Evolutionary conservation across 202 grass and related monocot species (phyloP).

Genomic region (Brachypodium distachyon): DNA sequence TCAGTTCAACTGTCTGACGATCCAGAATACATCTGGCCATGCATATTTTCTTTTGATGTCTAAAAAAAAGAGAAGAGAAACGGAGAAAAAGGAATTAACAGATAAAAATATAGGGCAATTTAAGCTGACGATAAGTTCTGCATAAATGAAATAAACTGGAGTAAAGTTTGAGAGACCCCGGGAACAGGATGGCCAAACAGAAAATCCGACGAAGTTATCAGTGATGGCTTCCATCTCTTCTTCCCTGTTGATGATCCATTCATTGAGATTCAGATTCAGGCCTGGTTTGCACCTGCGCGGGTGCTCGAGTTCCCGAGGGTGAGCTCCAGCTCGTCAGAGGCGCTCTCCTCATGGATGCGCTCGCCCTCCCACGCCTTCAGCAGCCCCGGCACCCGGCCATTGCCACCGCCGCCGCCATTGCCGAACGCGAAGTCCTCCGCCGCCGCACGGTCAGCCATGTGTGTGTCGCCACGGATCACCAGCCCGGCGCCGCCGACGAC

Average conservation of each 20-base stretch:
- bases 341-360: conserved; percentile 29
- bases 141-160: conserved; percentile 7
- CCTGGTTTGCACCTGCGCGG: conserved; percentile 21
- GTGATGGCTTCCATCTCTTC: not conserved
- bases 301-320: conserved; percentile 55
- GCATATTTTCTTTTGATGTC: conserved; percentile 3
- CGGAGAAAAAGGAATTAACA: not conserved
- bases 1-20: not conserved
- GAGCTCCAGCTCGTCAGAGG: conserved; percentile 56
- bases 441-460: conserved; percentile 12
- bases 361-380: conserved; percentile 68
- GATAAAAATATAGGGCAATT: not conserved
- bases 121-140: conserved; percentile 6
- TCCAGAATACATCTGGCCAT: not conserved
- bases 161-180: conserved; percentile 2
- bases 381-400: not conserved
- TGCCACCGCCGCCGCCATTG: too few relatives aligned
- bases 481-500: not conserved
- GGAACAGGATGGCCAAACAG: not conserved
- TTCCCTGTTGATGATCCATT: not conserved
- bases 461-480: not conserved
- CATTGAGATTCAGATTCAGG: too few relatives aligned
- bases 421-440: conserved; percentile 37
- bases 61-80: not conserved
- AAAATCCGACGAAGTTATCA: not conserved